A percentile compares a stretch with the other conserved stretches of the same genome.
Evolutionary conservation across 257 asterid species (phyloP).

Genomic region (Datura wrightii): DNA sequence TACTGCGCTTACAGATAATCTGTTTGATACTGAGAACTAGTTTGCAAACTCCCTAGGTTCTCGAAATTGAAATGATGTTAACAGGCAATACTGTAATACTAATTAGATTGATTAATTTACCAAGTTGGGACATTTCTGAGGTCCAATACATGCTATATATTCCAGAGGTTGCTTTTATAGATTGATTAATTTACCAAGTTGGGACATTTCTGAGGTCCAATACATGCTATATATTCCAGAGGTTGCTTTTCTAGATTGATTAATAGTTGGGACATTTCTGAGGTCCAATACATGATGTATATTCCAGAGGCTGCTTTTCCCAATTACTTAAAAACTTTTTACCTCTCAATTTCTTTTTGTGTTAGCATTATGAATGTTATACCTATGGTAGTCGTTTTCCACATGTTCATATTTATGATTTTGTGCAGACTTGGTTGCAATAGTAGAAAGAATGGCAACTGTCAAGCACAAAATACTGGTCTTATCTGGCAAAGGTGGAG

Average conservation of each 20-base stretch:
- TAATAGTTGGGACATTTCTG: not conserved
- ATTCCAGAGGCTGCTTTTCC: not conserved
- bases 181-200: not conserved
- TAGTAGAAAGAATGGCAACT: slow-evolving; percentile 84
- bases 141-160: not conserved
- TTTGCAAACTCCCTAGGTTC: not conserved
- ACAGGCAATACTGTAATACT: not conserved
- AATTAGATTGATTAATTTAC: not conserved
- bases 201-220: not conserved
- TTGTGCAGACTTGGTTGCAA: slow-evolving; percentile 69
- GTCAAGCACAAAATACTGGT: slow-evolving; percentile 94
- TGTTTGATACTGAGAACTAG: not conserved
- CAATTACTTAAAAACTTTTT: not conserved
- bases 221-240: not conserved
- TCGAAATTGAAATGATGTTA: not conserved
- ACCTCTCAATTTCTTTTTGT: not conserved
- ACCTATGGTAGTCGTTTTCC: not conserved
- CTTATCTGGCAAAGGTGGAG: slow-evolving; percentile 93
- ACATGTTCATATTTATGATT: not conserved
- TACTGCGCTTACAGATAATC: not conserved
- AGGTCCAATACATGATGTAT: not conserved
- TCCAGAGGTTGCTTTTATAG: not conserved
- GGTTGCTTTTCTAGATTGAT: not conserved
- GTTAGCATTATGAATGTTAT: not conserved
- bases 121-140: not conserved